Base-by-base conservation (phyloP, 192 early-diverging fungal genomes). In the Dissophora ornata region DNA sequence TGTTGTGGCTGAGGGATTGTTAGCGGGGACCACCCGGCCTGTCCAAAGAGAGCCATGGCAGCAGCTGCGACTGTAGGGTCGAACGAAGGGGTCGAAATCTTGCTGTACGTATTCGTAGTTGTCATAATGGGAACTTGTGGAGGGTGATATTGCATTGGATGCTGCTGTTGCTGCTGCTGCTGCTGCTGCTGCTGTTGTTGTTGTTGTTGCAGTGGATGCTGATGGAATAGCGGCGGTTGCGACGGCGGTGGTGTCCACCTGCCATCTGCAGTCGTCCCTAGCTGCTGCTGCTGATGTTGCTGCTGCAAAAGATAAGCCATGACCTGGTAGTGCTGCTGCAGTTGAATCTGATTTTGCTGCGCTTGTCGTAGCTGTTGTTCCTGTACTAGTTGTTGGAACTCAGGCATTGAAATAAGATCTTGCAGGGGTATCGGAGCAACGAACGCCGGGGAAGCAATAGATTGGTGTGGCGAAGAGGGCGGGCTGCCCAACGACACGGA, bases 351-450 rank as follows among this genome's bases (percentile, higher is more conserved):
- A n/a, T n/a, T n/a, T n/a, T n/a, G 63, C 28, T 47, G 52, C 21
- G 28, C 38, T 26, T 66, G 62, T 26, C 25, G 53, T 30, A 55
- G 65, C 13, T 58, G 57, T 24, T 34, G 50, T 24, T 69, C 54
- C 28, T 58, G 49, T 18, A 36, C 29, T 11, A 50, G n/a, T 49
- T 24, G 44, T 32, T 47, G 58, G 5, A 41, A 25, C 2, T 57
- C 38, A 22, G 38, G 38, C n/a, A 38, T n/a, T 41, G 10, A 10
- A 21, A 7, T 36, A 3, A 41, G 33, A 6, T 41, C 38, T 16
- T 40, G 36, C 32, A 41, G 32, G 10, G 28, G 15, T 30, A 22
- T 15, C 46, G 18, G 30, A 4, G 30, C 32, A 29, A 36, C 18
- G 28, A 29, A 57, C 11, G 29, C 28, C 6, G 24, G 18, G 29